Evolutionary conservation across 495 filamentous ascomycete genomes (phyloP).

Genomic region (Hypoxylon perforatum): DNA sequence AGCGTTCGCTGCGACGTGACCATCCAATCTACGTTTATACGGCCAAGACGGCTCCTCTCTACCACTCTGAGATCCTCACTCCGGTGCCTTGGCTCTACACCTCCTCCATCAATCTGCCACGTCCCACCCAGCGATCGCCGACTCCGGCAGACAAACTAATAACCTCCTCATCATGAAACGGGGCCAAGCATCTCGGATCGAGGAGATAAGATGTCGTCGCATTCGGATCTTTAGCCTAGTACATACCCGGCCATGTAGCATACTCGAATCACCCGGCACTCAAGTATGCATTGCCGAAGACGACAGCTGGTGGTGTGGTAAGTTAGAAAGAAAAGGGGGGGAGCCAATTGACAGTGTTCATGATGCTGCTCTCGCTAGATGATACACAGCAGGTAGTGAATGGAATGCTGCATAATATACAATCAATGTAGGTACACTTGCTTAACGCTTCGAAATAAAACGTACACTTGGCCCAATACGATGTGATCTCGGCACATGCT

Average conservation of each 20-base stretch:
- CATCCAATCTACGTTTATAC: slow-evolving; percentile 37
- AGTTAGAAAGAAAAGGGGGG: slow-evolving; percentile 12
- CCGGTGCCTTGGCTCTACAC: slow-evolving; percentile 13
- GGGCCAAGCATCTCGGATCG: slow-evolving; percentile 33
- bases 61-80: slow-evolving; percentile 1
- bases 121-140: slow-evolving; percentile 9
- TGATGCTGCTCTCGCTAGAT: slow-evolving; percentile 24
- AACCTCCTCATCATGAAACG: slow-evolving; percentile 32
- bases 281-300: slow-evolving; percentile 37
- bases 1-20: slow-evolving; percentile 27
- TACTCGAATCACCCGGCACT: slow-evolving; percentile 32
- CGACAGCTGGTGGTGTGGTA: slow-evolving; percentile 11
- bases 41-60: slow-evolving; percentile 24
- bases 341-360: slow-evolving; percentile 21
- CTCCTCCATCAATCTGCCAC: slow-evolving; percentile 16
- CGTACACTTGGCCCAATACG: slow-evolving; percentile 17
- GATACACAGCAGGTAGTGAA: slow-evolving; percentile 27
- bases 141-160: slow-evolving; percentile 23
- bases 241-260: slow-evolving; percentile 28
- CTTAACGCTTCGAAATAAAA: slow-evolving; percentile 20
- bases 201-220: slow-evolving; percentile 35
- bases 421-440: slow-evolving; percentile 30
- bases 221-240: slow-evolving; percentile 43
- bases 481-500: slow-evolving; percentile 30
- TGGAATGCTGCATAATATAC: slow-evolving; percentile 37